Percentiles rank a stretch among this genome's conserved stretches.
phyloP scores from a whole-genome alignment of 805 yeast species.

The Candida quercuum region DNA sequence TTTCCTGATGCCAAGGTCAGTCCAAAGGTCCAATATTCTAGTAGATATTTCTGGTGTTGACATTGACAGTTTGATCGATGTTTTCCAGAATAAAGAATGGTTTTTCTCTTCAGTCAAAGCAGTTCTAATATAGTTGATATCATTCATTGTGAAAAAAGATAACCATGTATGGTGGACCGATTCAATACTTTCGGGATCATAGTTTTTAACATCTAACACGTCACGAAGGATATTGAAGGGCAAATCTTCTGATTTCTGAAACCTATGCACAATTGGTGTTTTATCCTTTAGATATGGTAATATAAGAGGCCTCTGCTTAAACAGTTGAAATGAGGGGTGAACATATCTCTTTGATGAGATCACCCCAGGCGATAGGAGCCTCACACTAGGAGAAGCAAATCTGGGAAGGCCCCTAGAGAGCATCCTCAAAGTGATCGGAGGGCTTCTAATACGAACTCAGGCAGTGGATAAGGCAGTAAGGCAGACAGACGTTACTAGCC shows the following conservation, averaged over 20 bases:
- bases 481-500: too few relatives aligned
- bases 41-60: conserved; percentile 12
- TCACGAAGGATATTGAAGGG: conserved; percentile 21
- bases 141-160: conserved; percentile 8
- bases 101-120: neutral
- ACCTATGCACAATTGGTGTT: conserved; percentile 4
- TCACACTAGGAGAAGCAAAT: too few relatives aligned
- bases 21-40: conserved; percentile 5
- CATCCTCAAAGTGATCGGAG: too few relatives aligned
- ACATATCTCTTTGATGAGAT: too few relatives aligned
- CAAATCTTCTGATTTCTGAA: conserved; percentile 10
- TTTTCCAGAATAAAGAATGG: conserved; percentile 10
- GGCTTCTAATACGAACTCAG: too few relatives aligned
- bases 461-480: too few relatives aligned
- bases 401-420: too few relatives aligned
- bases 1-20: conserved; percentile 1
- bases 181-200: conserved; percentile 4
- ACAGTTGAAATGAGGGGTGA: too few relatives aligned
- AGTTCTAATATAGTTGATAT: conserved; percentile 2
- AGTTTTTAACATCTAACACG: conserved; percentile 10
- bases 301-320: neutral
- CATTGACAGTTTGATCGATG: conserved; percentile 11
- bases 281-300: conserved; percentile 17
- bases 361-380: too few relatives aligned
- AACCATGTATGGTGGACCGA: conserved; percentile 12